A percentile compares a stretch with the other conserved stretches of the same genome.
phyloP scores from a whole-genome alignment of 495 filamentous ascomycete species.

The Glonium stellatum region DNA sequence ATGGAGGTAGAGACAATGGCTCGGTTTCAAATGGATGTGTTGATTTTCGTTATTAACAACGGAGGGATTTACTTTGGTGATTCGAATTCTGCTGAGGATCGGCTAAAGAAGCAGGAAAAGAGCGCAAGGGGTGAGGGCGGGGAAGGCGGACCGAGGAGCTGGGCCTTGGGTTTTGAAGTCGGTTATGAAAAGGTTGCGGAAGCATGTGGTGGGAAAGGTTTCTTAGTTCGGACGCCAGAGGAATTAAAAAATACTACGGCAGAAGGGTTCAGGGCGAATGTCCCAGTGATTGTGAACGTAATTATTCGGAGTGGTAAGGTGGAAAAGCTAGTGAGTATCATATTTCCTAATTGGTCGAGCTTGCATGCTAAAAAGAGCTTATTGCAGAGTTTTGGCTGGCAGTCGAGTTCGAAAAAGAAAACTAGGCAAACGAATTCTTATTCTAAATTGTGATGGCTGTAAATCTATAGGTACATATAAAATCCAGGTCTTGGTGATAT shows the following conservation, averaged over 20 bases:
- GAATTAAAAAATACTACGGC: slow-evolving; percentile 48
- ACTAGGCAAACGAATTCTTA: no score
- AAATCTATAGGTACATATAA: no score
- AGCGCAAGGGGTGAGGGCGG: slow-evolving; percentile 10
- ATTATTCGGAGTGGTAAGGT: slow-evolving; percentile 38
- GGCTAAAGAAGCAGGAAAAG: slow-evolving; percentile 27
- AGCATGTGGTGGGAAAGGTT: slow-evolving; percentile 51
- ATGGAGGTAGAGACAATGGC: slow-evolving; percentile 63
- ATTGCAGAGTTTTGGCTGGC: slow-evolving; percentile 16
- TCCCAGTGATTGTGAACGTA: slow-evolving; percentile 52
- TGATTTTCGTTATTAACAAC: slow-evolving; percentile 61
- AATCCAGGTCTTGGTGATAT: no score
- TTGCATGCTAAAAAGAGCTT: slow-evolving; percentile 38
- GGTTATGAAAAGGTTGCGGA: slow-evolving; percentile 54
- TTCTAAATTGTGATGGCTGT: no score
- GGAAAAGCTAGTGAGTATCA: slow-evolving; percentile 13
- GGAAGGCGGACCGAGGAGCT: slow-evolving; percentile 25
- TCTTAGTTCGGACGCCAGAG: slow-evolving; percentile 46
- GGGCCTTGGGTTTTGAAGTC: slow-evolving; percentile 44
- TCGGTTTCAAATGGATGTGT: slow-evolving; percentile 52
- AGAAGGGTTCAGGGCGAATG: slow-evolving; percentile 45
- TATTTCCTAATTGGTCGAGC: slow-evolving; percentile 42
- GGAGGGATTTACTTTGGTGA: slow-evolving; percentile 59
- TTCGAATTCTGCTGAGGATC: slow-evolving; percentile 37
- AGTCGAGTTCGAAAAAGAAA: slow-evolving; percentile 9